phyloP scores from a whole-genome alignment of 108 stramenopile species.

The Nitzschia putrida region DNA sequence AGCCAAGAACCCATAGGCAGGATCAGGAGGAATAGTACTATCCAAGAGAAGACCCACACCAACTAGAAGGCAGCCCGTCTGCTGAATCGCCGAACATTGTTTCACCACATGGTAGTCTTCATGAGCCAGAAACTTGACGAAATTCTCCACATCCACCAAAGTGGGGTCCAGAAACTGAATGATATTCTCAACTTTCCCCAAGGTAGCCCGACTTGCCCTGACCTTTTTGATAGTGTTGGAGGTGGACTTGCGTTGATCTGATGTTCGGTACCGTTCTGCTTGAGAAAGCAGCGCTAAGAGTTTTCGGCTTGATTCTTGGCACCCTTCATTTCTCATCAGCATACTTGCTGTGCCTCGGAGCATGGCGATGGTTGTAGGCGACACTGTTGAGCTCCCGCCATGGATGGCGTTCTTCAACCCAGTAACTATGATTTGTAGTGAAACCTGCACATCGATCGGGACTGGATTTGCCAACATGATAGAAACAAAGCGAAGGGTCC shows the following conservation, averaged over 20 bases:
- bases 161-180: slow-evolving; percentile 24
- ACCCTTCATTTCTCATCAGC: slow-evolving; percentile 9
- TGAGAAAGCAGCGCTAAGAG: slow-evolving; percentile 2
- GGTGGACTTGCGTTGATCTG: not conserved
- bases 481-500: slow-evolving; percentile 4
- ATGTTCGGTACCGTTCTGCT: not conserved
- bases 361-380: slow-evolving; percentile 8
- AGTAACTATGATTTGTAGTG: slow-evolving; percentile 7
- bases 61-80: slow-evolving; percentile 29
- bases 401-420: not conserved
- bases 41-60: slow-evolving; percentile 31
- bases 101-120: not conserved
- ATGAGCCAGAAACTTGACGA: slow-evolving; percentile 12
- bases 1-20: slow-evolving; percentile 22
- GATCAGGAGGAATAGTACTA: not conserved
- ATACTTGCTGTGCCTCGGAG: slow-evolving; percentile 23
- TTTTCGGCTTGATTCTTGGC: slow-evolving; percentile 3
- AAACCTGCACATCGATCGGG: not conserved
- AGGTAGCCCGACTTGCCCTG: slow-evolving; percentile 9
- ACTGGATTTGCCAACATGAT: slow-evolving; percentile 21
- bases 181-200: slow-evolving; percentile 6
- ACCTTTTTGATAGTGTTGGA: slow-evolving; percentile 7
- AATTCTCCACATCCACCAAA: slow-evolving; percentile 15
- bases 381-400: not conserved
- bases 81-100: slow-evolving; percentile 25